A percentile compares a stretch with the other conserved stretches of the same genome.
Conservation (phyloP, 1,284 basidiomycete species). For the Apiotrichum porosum region DNA sequence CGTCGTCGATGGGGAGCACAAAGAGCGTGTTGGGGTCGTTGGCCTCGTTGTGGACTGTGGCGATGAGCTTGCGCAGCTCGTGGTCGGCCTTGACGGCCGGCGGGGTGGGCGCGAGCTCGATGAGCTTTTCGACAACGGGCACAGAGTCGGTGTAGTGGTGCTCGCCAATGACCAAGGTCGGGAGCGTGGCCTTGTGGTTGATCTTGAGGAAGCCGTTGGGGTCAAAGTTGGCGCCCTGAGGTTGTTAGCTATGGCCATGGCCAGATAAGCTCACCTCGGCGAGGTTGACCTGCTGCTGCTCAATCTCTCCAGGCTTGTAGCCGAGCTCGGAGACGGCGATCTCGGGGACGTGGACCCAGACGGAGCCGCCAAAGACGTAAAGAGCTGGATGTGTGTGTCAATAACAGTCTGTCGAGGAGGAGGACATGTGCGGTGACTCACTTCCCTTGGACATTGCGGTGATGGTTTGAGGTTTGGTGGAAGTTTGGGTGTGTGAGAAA, state of each 20-base stretch:
- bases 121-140: slow-evolving; percentile 54
- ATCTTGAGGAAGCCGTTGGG: slow-evolving; percentile 56
- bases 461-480: no score
- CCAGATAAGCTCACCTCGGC: slow-evolving; percentile 27
- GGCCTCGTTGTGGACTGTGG: slow-evolving; percentile 54
- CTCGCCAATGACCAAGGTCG: slow-evolving; percentile 51
- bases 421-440: no score
- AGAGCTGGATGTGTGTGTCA: slow-evolving; percentile 11
- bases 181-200: slow-evolving; percentile 58
- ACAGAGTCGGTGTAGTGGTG: slow-evolving; percentile 7
- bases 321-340: slow-evolving; percentile 40
- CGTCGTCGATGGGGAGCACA: slow-evolving; percentile 54
- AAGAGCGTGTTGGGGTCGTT: slow-evolving; percentile 58
- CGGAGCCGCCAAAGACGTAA: slow-evolving; percentile 40
- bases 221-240: slow-evolving; percentile 59
- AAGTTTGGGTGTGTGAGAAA: no score
- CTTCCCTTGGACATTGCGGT: no score
- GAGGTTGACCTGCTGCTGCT: slow-evolving; percentile 32
- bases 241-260: neutral
- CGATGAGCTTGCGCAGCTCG: slow-evolving; percentile 33
- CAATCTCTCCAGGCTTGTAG: slow-evolving; percentile 28
- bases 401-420: no score
- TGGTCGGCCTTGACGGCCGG: slow-evolving; percentile 14
- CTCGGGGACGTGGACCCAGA: slow-evolving; percentile 43
- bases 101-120: slow-evolving; percentile 50